Evolutionary conservation across 1,284 basidiomycete genomes (phyloP), one percentile per base, ranked within the genome.

Genomic region (Takashimella koratensis): DNA sequence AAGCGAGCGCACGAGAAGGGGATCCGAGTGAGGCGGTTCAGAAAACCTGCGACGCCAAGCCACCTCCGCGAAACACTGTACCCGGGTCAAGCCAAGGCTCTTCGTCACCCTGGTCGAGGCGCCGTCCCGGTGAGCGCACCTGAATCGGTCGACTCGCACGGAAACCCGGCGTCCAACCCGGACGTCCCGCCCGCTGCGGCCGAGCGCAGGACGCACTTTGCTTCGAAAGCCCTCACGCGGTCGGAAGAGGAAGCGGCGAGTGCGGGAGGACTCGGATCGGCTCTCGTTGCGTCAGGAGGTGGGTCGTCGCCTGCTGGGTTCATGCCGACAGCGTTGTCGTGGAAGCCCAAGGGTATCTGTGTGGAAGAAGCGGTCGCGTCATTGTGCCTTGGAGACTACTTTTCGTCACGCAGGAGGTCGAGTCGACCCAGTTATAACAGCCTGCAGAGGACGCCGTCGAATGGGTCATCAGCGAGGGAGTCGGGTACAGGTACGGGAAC

Each of bases 331-430:
- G 16, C 16, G 30, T 19, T 30, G 12, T 2, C 27, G 2, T 68
- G 69, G 62, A 65, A 66, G 50, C 68, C 66, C 2, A 63, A 61
- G n/a, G 61, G 65, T 3, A 59, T 72, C 42, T 57, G 55, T 11
- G 51, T 68, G 2, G 67, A 67, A 44, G 70, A 73, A 25, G 65
- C 67, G 3, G 63, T 73, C n/a, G 70, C 71, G 1, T 57, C 62
- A 1, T 53, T 73, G 2, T 66, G 58, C 41, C 49, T 71, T 16
- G 70, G 70, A 8, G 70, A 71, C 47, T 70, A 70, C 58, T 68
- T 73, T 54, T 63, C 63, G 1, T 61, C 63, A n/a, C 50, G 62
- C 3, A 39, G 54, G 24, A 45, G 58, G 3, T 23, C 46, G 5
- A 16, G 23, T 10, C 42, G 42, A 43, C 21, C 42, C 8, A 43